These are phyloP conservation scores for Articulospora tetracladia DNA, from an alignment of 495 filamentous ascomycete genomes.

Conservation along the genomic window DNA sequence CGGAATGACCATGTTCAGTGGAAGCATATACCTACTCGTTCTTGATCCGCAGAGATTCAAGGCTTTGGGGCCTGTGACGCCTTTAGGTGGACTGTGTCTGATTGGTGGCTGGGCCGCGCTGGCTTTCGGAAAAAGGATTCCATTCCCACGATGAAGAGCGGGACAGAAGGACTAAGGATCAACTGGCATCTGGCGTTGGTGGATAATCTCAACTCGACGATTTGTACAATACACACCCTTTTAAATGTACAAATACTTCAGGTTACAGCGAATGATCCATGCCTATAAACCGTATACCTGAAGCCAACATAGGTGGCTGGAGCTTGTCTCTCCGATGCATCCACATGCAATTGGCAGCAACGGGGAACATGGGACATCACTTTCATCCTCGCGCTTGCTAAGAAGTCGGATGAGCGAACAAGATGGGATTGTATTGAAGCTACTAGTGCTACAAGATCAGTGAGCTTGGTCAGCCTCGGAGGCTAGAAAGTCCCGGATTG, in stretches of 20 bases:
- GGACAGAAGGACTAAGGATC: background rate
- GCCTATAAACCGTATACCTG: too few species aligned
- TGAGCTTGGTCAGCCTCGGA: background rate
- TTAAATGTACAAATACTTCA: too few species aligned
- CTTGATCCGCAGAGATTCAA: conserved; percentile 52
- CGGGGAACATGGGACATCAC: too few species aligned
- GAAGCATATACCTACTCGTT: conserved; percentile 54
- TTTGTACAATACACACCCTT: background rate
- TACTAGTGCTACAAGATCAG: too few species aligned
- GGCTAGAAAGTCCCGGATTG: too few species aligned
- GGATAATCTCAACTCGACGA: background rate
- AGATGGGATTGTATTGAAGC: too few species aligned
- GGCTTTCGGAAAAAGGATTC: conserved; percentile 33
- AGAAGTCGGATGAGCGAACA: too few species aligned
- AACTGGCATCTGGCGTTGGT: background rate
- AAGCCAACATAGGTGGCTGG: too few species aligned
- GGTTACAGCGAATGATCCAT: too few species aligned
- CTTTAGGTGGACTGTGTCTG: conserved; percentile 54
- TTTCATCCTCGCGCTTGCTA: too few species aligned
- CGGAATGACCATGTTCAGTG: conserved; percentile 52
- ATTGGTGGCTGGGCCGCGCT: conserved; percentile 53
- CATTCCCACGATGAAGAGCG: conserved; percentile 12
- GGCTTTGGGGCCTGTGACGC: conserved; percentile 54
- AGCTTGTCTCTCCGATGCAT: too few species aligned
- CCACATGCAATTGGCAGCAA: too few species aligned